phyloP scores from a whole-genome alignment of 805 yeast genomes.

The Barnettozyma salicaria region DNA sequence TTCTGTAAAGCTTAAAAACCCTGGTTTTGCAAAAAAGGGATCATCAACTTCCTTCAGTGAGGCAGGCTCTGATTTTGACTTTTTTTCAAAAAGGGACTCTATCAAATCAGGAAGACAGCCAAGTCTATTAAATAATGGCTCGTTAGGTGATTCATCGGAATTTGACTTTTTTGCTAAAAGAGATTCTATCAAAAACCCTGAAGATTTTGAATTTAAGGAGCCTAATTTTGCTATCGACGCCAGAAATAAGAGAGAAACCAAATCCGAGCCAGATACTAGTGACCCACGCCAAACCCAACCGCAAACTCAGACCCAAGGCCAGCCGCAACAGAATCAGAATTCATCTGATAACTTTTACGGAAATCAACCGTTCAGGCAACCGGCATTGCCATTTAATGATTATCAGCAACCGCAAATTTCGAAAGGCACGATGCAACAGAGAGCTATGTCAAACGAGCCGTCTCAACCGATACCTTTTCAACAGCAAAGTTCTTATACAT shows the following conservation, averaged over 20 bases:
- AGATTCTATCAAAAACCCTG: slow-evolving; percentile 24
- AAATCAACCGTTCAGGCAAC: slow-evolving; percentile 9
- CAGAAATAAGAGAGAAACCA: slow-evolving; percentile 16
- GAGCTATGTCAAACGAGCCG: too few species aligned
- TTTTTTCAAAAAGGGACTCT: slow-evolving; percentile 24
- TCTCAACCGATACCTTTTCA: too few species aligned
- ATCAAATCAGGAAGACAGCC: slow-evolving; percentile 22
- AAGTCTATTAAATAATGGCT: slow-evolving; percentile 21
- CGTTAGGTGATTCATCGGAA: slow-evolving; percentile 22
- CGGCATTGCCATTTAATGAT: slow-evolving; percentile 9
- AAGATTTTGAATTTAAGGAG: slow-evolving; percentile 13
- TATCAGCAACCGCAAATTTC: slow-evolving; percentile 3
- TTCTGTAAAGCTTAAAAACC: slow-evolving; percentile 25
- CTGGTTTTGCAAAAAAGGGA: slow-evolving; percentile 21
- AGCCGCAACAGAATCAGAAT: slow-evolving; percentile 6
- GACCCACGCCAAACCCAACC: slow-evolving; percentile 3
- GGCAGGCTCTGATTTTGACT: slow-evolving; percentile 21
- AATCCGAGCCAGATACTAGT: slow-evolving; percentile 20
- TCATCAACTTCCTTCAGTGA: slow-evolving; percentile 17
- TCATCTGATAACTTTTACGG: neutral
- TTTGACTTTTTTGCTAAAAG: slow-evolving; percentile 26
- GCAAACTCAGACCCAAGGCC: neutral
- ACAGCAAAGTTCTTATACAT: slow-evolving; percentile 14
- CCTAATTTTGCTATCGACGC: slow-evolving; percentile 6
- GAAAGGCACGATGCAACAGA: neutral